Evolutionary conservation across 768 basidiomycete species (phyloP).

Genomic region (Grammothele lineata): DNA sequence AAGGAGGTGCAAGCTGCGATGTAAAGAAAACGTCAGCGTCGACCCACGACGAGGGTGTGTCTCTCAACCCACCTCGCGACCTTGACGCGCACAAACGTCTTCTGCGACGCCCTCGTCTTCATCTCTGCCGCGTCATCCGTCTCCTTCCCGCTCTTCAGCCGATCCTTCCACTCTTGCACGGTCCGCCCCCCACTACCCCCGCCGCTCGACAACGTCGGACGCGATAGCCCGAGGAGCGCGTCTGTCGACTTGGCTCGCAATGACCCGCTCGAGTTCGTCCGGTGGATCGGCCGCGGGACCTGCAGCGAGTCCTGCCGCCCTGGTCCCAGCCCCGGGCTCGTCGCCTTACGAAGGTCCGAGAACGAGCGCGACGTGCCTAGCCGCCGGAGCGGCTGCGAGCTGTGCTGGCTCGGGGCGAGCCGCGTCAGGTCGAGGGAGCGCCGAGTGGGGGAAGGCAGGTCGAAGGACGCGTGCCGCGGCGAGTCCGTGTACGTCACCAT

Average conservation of each 20-base stretch:
- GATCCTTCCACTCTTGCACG: slow-evolving; percentile 1
- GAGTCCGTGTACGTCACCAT: slow-evolving; percentile 14
- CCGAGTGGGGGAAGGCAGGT: slow-evolving; percentile 19
- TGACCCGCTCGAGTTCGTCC: slow-evolving; percentile 29
- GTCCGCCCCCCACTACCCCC: slow-evolving; percentile 5
- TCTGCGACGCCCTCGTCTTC: slow-evolving; percentile 75
- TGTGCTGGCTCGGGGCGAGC: slow-evolving; percentile 28
- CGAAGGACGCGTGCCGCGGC: slow-evolving; percentile 19
- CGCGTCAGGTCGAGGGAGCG: slow-evolving; percentile 30
- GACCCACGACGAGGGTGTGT: no score
- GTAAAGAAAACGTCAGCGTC: slow-evolving; percentile 17
- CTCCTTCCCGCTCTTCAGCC: slow-evolving; percentile 4
- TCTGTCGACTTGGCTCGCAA: slow-evolving; percentile 27
- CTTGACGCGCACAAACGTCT: slow-evolving; percentile 77
- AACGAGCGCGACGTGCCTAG: slow-evolving; percentile 64
- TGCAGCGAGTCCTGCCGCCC: slow-evolving; percentile 27
- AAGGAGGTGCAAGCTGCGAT: slow-evolving; percentile 57
- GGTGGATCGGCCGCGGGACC: slow-evolving; percentile 26
- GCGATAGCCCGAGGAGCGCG: slow-evolving; percentile 27
- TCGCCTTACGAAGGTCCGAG: slow-evolving; percentile 54
- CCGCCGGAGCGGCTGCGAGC: slow-evolving; percentile 43
- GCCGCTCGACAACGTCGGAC: slow-evolving; percentile 4
- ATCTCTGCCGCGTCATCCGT: slow-evolving; percentile 70
- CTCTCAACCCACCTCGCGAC: slow-evolving; percentile 65
- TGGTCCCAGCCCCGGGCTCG: no score